These are phyloP conservation scores for Rubus idaeus DNA, from an alignment of 306 rosid species.

Conservation along the genomic window DNA sequence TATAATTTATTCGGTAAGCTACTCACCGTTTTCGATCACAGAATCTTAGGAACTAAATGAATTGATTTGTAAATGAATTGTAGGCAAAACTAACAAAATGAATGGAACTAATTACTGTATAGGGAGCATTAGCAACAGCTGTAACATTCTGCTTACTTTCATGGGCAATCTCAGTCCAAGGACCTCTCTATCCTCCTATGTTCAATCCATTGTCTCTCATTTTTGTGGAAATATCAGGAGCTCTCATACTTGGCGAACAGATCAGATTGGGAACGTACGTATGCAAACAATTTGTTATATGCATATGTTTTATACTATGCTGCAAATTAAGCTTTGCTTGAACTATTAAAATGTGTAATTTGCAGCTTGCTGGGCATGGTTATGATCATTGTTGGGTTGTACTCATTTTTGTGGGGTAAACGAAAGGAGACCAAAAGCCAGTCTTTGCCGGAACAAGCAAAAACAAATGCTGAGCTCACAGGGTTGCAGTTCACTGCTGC, in stretches of 20 bases:
- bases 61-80: too few relatives aligned
- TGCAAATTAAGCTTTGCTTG: neutral
- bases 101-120: constrained; percentile 1
- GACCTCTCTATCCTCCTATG: constrained; percentile 72
- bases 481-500: constrained; percentile 21
- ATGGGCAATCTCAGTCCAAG: constrained; percentile 50
- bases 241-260: constrained; percentile 49
- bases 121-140: constrained; percentile 64
- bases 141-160: constrained; percentile 57
- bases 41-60: neutral
- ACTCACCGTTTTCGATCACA: neutral
- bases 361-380: constrained; percentile 59
- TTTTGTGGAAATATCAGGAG: constrained; percentile 59
- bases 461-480: constrained; percentile 13
- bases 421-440: constrained; percentile 19
- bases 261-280: constrained; percentile 56
- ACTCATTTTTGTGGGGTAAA: constrained; percentile 65
- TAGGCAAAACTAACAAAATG: neutral
- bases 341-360: neutral
- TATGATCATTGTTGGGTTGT: constrained; percentile 55
- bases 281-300: neutral
- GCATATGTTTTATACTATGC: neutral
- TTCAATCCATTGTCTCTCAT: constrained; percentile 66
- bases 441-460: constrained; percentile 19
- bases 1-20: constrained; percentile 60